Conservation (phyloP, 257 asterid species). For the Verbena officinalis region DNA sequence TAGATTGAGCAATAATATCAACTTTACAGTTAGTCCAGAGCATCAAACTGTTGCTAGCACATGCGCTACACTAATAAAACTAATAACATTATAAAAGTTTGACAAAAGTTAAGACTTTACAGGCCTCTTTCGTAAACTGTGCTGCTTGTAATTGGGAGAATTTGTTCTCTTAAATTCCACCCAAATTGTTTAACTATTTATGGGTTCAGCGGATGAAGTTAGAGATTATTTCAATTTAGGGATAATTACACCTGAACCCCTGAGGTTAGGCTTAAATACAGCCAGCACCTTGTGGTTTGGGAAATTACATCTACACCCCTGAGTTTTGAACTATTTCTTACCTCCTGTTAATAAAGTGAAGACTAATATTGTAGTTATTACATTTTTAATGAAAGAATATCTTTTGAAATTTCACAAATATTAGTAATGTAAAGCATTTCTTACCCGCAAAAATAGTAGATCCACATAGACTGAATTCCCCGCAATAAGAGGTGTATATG, state of each 20-base stretch:
- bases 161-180: neutral
- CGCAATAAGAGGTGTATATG: conserved; percentile 55
- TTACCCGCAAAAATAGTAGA: conserved; percentile 58
- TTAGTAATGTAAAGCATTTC: conserved; percentile 2
- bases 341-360: neutral
- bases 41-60: neutral
- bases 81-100: neutral
- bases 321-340: too few relatives aligned
- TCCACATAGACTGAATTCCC: conserved; percentile 69
- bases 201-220: too few relatives aligned
- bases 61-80: neutral
- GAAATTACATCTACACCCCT: too few relatives aligned
- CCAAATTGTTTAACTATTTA: neutral
- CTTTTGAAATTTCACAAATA: neutral
- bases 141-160: neutral
- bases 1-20: too few relatives aligned
- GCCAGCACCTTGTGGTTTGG: too few relatives aligned
- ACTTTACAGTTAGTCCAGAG: neutral
- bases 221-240: too few relatives aligned
- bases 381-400: neutral
- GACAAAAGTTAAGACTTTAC: neutral
- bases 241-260: too few relatives aligned
- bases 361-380: neutral
- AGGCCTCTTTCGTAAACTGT: neutral
- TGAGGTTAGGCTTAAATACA: too few relatives aligned